These are phyloP conservation scores for Hymenoscyphus albidus DNA, from an alignment of 2,329 filamentous ascomycete species.

Conservation along the genomic window DNA sequence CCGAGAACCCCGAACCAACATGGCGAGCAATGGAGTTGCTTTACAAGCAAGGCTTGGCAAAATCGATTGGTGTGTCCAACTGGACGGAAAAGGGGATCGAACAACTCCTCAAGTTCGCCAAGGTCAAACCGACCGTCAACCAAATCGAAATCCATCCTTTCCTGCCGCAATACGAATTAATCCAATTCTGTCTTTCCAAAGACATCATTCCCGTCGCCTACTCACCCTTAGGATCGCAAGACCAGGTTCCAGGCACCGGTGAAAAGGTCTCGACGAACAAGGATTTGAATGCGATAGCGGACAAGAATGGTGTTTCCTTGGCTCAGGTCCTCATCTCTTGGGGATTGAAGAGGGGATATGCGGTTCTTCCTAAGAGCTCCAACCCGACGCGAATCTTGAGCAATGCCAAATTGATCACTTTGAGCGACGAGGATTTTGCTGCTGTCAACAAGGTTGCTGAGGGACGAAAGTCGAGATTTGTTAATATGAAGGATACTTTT, in stretches of 20 bases:
- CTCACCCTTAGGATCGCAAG: conserved; percentile 61
- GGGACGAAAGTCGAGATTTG: conserved; percentile 65
- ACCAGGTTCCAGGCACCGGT: conserved; percentile 61
- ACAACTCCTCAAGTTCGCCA: conserved; percentile 46
- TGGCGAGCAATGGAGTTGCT: conserved; percentile 75
- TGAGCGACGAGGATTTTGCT: conserved; percentile 59
- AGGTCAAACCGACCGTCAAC: conserved; percentile 48
- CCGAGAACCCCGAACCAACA: conserved; percentile 60
- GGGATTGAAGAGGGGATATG: conserved; percentile 64
- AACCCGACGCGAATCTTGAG: conserved; percentile 64
- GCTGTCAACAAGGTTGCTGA: conserved; percentile 56
- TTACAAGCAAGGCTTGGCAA: conserved; percentile 54
- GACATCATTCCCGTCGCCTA: conserved; percentile 72
- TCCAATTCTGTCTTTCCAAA: conserved; percentile 63
- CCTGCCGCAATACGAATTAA: conserved; percentile 65
- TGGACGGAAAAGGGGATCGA: conserved; percentile 53
- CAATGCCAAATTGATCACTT: conserved; percentile 63
- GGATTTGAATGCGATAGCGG: conserved; percentile 58
- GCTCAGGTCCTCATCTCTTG: conserved; percentile 67
- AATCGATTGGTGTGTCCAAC: conserved; percentile 58
- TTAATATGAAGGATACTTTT: conserved; percentile 80
- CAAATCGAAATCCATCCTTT: conserved; percentile 72
- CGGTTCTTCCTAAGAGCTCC: conserved; percentile 70
- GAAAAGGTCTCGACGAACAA: conserved; percentile 62
- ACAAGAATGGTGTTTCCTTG: conserved; percentile 58